Evolutionary conservation across 2,329 filamentous ascomycete genomes (phyloP).

Genomic region (Trichoderma lentiforme): DNA sequence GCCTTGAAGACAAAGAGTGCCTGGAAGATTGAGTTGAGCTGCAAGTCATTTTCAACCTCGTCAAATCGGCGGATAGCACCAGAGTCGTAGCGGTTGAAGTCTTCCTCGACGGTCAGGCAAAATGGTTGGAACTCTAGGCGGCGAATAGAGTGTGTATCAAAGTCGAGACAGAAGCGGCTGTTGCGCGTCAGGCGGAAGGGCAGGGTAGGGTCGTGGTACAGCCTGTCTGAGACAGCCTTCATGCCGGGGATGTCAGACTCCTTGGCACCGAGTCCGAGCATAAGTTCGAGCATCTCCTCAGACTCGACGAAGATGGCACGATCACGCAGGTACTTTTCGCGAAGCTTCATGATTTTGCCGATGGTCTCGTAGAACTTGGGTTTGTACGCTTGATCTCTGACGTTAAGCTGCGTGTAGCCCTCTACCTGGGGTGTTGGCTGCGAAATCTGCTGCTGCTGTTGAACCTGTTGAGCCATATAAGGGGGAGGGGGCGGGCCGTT

Average conservation of each 20-base stretch:
- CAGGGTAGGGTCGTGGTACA: conserved; percentile 29
- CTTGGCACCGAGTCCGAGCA: conserved; percentile 26
- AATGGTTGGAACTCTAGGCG: conserved; percentile 32
- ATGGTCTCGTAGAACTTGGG: conserved; percentile 28
- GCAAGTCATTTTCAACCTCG: conserved; percentile 29
- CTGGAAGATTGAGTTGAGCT: conserved; percentile 31
- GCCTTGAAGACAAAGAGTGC: conserved; percentile 32
- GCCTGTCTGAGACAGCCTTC: conserved; percentile 23
- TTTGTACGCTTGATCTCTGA: conserved; percentile 24
- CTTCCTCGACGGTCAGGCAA: conserved; percentile 27
- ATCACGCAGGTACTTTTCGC: conserved; percentile 25
- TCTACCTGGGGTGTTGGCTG: conserved; percentile 8
- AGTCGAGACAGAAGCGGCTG: conserved; percentile 29
- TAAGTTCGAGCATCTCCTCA: conserved; percentile 25
- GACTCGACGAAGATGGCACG: conserved; percentile 27
- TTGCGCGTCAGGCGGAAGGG: conserved; percentile 27
- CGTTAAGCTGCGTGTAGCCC: conserved; percentile 23
- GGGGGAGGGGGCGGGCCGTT: conserved; percentile 14
- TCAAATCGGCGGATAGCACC: conserved; percentile 29
- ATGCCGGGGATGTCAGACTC: conserved; percentile 26
- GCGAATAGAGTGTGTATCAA: conserved; percentile 25
- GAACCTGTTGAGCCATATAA: background rate
- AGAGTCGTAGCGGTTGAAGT: conserved; percentile 32
- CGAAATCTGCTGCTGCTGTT: background rate
- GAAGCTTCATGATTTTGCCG: conserved; percentile 26